These are phyloP conservation scores for Nannochloris sp. DNA, from an alignment of 139 green algal genomes.

Conservation along the genomic window DNA sequence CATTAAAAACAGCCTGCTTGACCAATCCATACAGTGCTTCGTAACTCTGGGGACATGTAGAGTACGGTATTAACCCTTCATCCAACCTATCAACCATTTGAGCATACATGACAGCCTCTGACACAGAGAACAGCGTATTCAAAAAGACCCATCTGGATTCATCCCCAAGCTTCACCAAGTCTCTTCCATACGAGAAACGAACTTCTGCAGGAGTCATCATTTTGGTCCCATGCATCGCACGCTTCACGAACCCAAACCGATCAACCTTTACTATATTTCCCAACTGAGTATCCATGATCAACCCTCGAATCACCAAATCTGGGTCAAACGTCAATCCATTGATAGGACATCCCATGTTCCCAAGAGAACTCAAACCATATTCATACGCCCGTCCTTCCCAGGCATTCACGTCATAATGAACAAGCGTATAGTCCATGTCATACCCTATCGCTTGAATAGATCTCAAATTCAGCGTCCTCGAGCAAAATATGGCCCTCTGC, in stretches of 20 bases:
- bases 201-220: constrained; percentile 76
- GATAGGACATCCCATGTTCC: constrained; percentile 50
- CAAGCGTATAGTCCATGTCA: constrained; percentile 86
- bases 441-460: constrained; percentile 78
- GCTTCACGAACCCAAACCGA: constrained; percentile 72
- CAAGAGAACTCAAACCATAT: constrained; percentile 26
- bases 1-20: constrained; percentile 73
- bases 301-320: constrained; percentile 70
- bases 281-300: constrained; percentile 51
- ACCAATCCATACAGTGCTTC: constrained; percentile 62
- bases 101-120: constrained; percentile 60
- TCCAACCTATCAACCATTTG: constrained; percentile 90
- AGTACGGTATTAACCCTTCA: constrained; percentile 43
- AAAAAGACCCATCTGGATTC: constrained; percentile 84
- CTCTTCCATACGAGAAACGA: constrained; percentile 65
- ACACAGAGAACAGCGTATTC: constrained; percentile 93
- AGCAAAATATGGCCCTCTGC: constrained; percentile 86
- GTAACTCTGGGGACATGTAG: constrained; percentile 45
- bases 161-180: constrained; percentile 80
- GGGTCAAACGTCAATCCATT: constrained; percentile 83
- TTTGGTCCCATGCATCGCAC: constrained; percentile 85
- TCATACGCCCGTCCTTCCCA: constrained; percentile 88
- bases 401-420: constrained; percentile 88
- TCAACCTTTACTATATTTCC: constrained; percentile 60
- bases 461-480: constrained; percentile 83